These are phyloP conservation scores for Ophiobolus disseminans DNA, from an alignment of 2,329 filamentous ascomycete species.

Conservation along the genomic window DNA sequence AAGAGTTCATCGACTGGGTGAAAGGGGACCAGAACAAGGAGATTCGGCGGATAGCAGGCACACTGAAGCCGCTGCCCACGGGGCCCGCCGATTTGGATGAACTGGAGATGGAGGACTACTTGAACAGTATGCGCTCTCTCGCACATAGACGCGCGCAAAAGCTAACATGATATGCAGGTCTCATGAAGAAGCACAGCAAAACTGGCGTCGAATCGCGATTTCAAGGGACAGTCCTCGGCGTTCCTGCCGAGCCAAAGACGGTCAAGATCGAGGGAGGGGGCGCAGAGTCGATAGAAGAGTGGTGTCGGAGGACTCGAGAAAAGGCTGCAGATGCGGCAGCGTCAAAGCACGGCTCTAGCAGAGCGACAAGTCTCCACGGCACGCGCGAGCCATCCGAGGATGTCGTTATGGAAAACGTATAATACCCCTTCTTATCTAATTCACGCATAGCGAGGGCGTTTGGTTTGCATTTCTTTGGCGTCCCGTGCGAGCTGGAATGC, in stretches of 20 bases:
- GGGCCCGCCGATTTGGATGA: conserved; percentile 55
- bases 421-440: conserved; percentile 14
- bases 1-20: conserved; percentile 82
- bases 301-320: conserved; percentile 55
- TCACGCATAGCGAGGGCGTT: conserved; percentile 47
- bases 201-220: conserved; percentile 87
- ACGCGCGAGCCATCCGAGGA: conserved; percentile 30
- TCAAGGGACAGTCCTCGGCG: conserved; percentile 82
- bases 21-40: conserved; percentile 75
- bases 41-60: conserved; percentile 79
- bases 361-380: too few relatives aligned
- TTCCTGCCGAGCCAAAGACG: conserved; percentile 71
- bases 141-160: conserved; percentile 6
- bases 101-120: conserved; percentile 55
- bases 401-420: conserved; percentile 35
- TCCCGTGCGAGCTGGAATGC: neutral
- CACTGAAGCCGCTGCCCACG: conserved; percentile 54
- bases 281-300: conserved; percentile 70
- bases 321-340: conserved; percentile 34
- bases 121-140: conserved; percentile 50
- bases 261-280: conserved; percentile 81
- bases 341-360: too few relatives aligned
- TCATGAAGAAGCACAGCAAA: conserved; percentile 94
- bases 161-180: conserved; percentile 55
- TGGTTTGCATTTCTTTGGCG: conserved; percentile 15